Percentiles rank a stretch among this genome's conserved stretches.
Conservation (phyloP, 164 flowering plant genomes). For the Annona cherimola region DNA sequence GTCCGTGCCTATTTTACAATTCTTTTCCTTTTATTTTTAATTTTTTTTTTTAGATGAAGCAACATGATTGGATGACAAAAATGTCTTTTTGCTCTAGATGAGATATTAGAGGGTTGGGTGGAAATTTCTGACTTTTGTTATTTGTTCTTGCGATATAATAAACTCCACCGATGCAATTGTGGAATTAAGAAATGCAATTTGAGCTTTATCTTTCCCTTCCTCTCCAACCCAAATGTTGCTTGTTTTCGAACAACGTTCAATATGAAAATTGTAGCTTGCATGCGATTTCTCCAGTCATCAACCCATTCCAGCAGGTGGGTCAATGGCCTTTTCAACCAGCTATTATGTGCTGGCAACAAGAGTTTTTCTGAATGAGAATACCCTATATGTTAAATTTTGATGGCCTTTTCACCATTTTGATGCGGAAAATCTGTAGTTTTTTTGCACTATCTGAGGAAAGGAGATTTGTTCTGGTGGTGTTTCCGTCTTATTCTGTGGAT, state of each 20-base stretch:
- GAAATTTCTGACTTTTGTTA: neutral
- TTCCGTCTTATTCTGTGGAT: neutral
- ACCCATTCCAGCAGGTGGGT: neutral
- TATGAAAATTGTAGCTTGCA: neutral
- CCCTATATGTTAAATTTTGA: no score
- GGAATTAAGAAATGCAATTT: neutral
- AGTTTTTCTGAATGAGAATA: no score
- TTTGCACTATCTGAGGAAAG: neutral
- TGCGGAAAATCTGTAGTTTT: no score
- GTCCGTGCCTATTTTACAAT: no score
- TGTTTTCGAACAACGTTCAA: neutral
- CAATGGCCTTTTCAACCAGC: neutral
- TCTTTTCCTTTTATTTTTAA: no score
- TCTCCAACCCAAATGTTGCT: neutral
- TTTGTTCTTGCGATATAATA: neutral
- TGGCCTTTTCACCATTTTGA: no score
- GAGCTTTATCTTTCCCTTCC: neutral
- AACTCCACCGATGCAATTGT: neutral
- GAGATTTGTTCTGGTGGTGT: neutral
- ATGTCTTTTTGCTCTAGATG: neutral
- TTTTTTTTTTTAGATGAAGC: neutral
- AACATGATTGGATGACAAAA: neutral
- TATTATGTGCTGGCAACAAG: neutral
- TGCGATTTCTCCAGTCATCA: neutral
- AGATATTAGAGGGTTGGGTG: neutral